Conservation (phyloP, 2,329 filamentous ascomycete species). For the Exophiala oligosperma region DNA sequence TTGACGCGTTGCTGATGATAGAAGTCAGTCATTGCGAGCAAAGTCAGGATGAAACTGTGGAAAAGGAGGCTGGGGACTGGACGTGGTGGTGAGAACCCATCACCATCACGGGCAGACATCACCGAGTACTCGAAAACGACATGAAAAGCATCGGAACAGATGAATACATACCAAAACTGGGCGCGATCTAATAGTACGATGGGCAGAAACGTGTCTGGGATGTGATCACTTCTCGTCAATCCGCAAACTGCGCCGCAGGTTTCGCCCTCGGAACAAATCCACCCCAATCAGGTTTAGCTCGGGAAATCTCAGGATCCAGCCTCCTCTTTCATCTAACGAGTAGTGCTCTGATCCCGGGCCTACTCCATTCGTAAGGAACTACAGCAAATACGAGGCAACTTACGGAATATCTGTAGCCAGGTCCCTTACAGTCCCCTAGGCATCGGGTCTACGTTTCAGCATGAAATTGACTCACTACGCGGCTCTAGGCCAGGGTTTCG, state of each 20-base stretch:
- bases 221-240: constrained; percentile 12
- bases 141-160: neutral
- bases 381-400: too few species aligned
- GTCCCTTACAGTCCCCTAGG: too few species aligned
- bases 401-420: too few species aligned
- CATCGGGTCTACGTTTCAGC: too few species aligned
- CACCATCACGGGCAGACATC: constrained; percentile 3
- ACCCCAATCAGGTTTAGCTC: constrained; percentile 14
- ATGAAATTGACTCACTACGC: too few species aligned
- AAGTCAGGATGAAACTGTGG: constrained; percentile 7
- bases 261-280: constrained; percentile 12
- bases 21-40: constrained; percentile 16
- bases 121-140: neutral
- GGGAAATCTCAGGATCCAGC: neutral
- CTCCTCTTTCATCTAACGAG: neutral
- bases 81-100: constrained; percentile 7
- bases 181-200: constrained; percentile 15
- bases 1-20: constrained; percentile 20
- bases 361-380: too few species aligned
- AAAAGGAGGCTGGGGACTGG: neutral
- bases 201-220: constrained; percentile 23
- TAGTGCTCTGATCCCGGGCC: neutral
- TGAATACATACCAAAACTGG: constrained; percentile 22
- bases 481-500: too few species aligned
- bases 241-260: constrained; percentile 15